Evolutionary conservation across 805 yeast genomes (phyloP).

Genomic region (Wickerhamiella hasegawae): DNA sequence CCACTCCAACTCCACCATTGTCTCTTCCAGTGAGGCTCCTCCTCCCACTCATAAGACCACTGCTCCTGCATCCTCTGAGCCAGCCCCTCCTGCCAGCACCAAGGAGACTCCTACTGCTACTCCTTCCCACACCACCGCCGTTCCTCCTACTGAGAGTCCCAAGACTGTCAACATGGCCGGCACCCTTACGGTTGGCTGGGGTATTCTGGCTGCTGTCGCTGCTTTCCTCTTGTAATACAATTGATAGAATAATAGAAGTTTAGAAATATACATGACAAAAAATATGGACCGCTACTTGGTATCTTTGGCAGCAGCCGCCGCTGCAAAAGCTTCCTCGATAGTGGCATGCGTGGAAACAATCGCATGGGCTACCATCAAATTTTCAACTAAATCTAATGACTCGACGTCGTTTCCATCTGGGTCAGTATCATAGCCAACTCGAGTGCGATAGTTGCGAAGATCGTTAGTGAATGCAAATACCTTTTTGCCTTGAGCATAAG

Average conservation of each 20-base stretch:
- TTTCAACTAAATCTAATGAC: constrained; percentile 5
- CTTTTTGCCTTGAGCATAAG: constrained; percentile 6
- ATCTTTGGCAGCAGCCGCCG: constrained; percentile 1
- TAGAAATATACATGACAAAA: too few relatives aligned
- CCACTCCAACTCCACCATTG: too few relatives aligned
- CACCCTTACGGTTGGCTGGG: not conserved
- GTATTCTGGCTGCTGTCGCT: not conserved
- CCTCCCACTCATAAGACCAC: not conserved
- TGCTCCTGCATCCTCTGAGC: not conserved
- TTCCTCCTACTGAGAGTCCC: not conserved
- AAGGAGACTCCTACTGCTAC: not conserved
- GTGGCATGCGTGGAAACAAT: constrained; percentile 1
- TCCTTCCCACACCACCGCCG: not conserved
- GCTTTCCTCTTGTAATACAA: not conserved
- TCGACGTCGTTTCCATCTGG: constrained; percentile 5
- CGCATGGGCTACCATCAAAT: constrained; percentile 7
- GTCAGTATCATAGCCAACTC: not conserved
- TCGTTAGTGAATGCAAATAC: constrained; percentile 4
- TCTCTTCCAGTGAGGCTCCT: not conserved
- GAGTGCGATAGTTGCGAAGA: constrained; percentile 1
- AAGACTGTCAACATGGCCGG: not conserved
- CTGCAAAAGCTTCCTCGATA: constrained; percentile 5
- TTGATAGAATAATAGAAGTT: not conserved
- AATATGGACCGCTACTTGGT: too few relatives aligned
- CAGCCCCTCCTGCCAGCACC: not conserved